These are phyloP conservation scores for Cardamine resedifolia DNA, from an alignment of 345 rosid genomes.

Conservation along the genomic window DNA sequence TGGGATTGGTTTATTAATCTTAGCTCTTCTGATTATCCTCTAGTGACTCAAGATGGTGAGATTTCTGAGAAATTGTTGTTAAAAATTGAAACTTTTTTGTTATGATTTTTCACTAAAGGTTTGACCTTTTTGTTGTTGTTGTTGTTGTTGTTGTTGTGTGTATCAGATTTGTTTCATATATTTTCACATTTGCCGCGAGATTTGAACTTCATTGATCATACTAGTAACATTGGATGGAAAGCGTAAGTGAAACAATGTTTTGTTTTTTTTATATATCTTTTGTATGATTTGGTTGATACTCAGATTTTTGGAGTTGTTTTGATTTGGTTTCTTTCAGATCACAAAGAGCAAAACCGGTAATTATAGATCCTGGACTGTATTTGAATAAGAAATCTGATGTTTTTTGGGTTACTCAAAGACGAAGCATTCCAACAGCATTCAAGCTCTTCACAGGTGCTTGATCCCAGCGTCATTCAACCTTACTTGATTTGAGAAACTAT, in stretches of 20 bases:
- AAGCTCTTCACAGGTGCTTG: conserved; percentile 88
- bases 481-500: background rate
- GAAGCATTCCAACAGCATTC: conserved; percentile 97
- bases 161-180: conserved; percentile 84
- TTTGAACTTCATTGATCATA: conserved; percentile 98
- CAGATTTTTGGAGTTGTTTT: conserved; percentile 14
- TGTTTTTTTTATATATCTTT: background rate
- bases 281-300: background rate
- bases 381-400: conserved; percentile 90
- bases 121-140: conserved; percentile 14
- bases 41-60: conserved; percentile 92
- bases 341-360: conserved; percentile 93
- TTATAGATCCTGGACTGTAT: conserved; percentile 93
- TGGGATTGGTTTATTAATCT: conserved; percentile 99
- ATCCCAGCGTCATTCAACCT: background rate
- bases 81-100: conserved; percentile 2
- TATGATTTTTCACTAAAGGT: background rate
- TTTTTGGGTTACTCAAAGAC: conserved; percentile 91
- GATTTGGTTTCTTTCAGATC: conserved; percentile 47
- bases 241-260: conserved; percentile 63
- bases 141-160: background rate
- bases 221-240: conserved; percentile 99
- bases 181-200: conserved; percentile 93
- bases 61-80: background rate
- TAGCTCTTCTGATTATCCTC: conserved; percentile 95